Evolutionary conservation across 257 asterid species (phyloP).

Genomic region (Solanum pinnatisectum): DNA sequence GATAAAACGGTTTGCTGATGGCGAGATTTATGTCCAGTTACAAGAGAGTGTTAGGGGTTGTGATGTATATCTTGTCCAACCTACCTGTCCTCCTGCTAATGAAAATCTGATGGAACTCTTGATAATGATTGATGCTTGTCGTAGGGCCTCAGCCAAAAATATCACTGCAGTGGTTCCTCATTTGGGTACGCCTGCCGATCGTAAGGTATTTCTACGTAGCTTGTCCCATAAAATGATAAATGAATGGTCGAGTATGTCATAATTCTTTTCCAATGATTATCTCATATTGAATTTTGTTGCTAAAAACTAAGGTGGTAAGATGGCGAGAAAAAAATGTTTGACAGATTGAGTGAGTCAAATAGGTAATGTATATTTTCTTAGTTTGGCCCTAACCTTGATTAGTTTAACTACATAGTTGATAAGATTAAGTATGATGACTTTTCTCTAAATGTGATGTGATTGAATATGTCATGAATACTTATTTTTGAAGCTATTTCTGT

Average conservation of each 20-base stretch:
- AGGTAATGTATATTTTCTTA: background rate
- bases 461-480: background rate
- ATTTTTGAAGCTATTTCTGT: background rate
- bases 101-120: slow-evolving; percentile 92
- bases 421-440: background rate
- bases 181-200: slow-evolving; percentile 90
- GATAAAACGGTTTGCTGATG: slow-evolving; percentile 80
- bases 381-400: background rate
- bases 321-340: background rate
- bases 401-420: background rate
- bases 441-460: background rate
- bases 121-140: slow-evolving; percentile 90
- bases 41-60: slow-evolving; percentile 96
- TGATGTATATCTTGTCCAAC: slow-evolving; percentile 72
- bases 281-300: background rate
- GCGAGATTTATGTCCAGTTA: slow-evolving; percentile 85
- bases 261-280: background rate
- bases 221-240: background rate
- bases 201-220: slow-evolving; percentile 43
- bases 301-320: background rate
- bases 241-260: background rate
- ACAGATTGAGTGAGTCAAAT: background rate
- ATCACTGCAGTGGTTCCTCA: slow-evolving; percentile 88
- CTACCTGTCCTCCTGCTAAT: slow-evolving; percentile 85
- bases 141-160: slow-evolving; percentile 88